Base-by-base conservation (phyloP, 2,329 filamentous ascomycete genomes). In the Penicillium italicum region DNA sequence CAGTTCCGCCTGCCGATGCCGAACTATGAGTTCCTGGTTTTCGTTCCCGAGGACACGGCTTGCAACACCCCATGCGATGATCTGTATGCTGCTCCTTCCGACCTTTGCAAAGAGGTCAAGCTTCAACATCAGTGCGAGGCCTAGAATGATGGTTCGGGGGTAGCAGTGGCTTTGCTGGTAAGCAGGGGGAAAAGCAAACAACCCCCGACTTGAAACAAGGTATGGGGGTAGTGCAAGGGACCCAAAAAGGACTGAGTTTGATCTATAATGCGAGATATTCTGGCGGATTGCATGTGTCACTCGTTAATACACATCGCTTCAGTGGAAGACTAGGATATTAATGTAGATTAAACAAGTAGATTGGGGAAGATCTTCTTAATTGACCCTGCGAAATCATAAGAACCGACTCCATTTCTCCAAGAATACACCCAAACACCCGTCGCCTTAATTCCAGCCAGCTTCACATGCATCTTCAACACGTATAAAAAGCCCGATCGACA, bases 11-110 rank as follows among this genome's bases (percentile, higher is more conserved):
- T 75, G 26, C 61, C 66, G 24, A 68, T 75, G 61, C 68, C 70
- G 49, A 67, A 74, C 54, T 75, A 72, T 54, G 58, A 74, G 62
- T 75, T 73, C 62, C 60, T 75, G 44, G 73, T 75, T 30, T 75
- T 75, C 46, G 69, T 69, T 3, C 69, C 71, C 0, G 67, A 72
- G 59, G 62, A 65, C 12, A 74, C 71, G 4, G 58, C 56, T 51
- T 75, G 73, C 58, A 62, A 75, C 41, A 70, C 67, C 3, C 66
- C 72, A 20, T 75, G 73, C 55, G 62, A 73, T 52, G 66, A 75
- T 38, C 64, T 64, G 4, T 69, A 60, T 26, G 65, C 65, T 18
- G 64, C 67, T 6, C 57, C 69, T 12, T 54, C 66, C 16, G 48
- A 69, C n/a, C 62, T 75, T 20, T 75, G 73, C 56, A 55, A 64